phyloP scores from a whole-genome alignment of 306 rosid genomes.

The Quillaja saponaria region DNA sequence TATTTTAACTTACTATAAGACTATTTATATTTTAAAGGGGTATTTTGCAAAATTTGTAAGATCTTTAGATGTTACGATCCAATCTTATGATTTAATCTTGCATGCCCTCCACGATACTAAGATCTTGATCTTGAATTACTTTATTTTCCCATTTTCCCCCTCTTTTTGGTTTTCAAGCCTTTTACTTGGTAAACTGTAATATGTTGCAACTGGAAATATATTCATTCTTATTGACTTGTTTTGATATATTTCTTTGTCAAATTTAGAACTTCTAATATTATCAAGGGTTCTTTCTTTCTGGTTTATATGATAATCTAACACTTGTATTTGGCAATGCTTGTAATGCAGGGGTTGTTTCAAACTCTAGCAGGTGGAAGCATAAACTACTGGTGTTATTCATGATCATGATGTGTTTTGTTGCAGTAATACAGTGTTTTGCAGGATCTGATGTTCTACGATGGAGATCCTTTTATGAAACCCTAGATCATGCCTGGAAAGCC shows the following conservation, averaged over 20 bases:
- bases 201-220: neutral
- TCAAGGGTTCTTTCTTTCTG: conserved; percentile 3
- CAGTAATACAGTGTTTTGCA: conserved; percentile 60
- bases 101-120: too few species aligned
- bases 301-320: neutral
- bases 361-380: conserved; percentile 40
- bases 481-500: conserved; percentile 78
- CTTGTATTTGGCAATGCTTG: neutral
- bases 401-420: conserved; percentile 42
- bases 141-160: neutral
- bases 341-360: conserved; percentile 46
- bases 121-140: neutral
- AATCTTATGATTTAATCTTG: too few species aligned
- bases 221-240: neutral
- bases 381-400: conserved; percentile 45
- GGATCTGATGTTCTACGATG: conserved; percentile 76
- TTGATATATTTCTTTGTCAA: too few species aligned
- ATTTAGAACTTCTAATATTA: neutral
- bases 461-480: conserved; percentile 79
- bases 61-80: too few species aligned
- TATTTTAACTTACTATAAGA: neutral
- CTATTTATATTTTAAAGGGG: too few species aligned
- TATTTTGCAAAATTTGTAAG: too few species aligned
- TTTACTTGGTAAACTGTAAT: too few species aligned
- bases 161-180: too few species aligned